Evolutionary conservation across 2,329 filamentous ascomycete species (phyloP), one percentile per base, ranked within the genome.

Genomic region (Zymoseptoria brevis): DNA sequence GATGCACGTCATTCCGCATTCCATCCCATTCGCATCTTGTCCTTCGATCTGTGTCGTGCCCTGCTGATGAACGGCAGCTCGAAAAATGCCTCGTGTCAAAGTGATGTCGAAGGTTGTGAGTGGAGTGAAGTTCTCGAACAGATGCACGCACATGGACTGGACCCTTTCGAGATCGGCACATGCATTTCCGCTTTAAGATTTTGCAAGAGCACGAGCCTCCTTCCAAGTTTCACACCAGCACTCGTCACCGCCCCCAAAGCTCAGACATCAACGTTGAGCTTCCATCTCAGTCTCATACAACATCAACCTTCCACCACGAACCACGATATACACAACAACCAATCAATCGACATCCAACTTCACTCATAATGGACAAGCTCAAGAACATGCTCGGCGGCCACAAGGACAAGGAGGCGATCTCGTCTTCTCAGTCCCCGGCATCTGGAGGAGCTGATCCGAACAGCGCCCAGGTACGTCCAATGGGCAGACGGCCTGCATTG

Each of bases 311-410:
- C 19, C 50, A 22, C 50, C 19, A 51, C 50, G 19, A 51, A 51
- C 19, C 3, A 22, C 50, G 7, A 51, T 51, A 24, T 24, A 51
- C 22, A 22, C 50, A 51, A 45, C 50, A 24, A 21, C 1, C 13
- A 50, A 50, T n/a, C 13, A 50, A 9, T 50, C 45, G 13, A n/a
- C 19, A 53, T 53, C 7, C 19, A 26, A 26, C 19, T 5, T 50
- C 53, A 35, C 19, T 26, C 52, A 57, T 1, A 11, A 66, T 66
- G 64, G 64, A 66, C 53, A 66, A 66, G 55, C 53, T 66, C 53
- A 66, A 64, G 62, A 63, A 62, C 49, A 53, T 66, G 54, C 60
- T 66, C 51, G 58, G 60, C 41, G 60, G 64, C 53, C 29, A 59
- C 61, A 63, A 63, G 58, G 50, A 60, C 54, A 54, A 41, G 51